phyloP scores from a whole-genome alignment of 768 basidiomycete species.

The Tricholoma terreum region DNA sequence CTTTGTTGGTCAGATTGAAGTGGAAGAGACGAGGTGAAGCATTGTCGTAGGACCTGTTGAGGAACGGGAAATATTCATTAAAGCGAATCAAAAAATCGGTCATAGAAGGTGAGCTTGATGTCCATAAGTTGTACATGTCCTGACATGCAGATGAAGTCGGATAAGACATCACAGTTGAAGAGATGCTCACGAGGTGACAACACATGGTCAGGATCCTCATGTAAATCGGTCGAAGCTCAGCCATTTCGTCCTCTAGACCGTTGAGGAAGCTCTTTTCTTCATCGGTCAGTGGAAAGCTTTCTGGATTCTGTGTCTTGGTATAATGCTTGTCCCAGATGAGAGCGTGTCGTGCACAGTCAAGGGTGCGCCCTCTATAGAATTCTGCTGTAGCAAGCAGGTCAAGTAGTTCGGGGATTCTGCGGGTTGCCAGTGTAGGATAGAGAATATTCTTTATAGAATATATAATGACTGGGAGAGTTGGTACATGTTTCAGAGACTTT shows the following conservation, averaged over 20 bases:
- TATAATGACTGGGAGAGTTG: constrained; percentile 28
- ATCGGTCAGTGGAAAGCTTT: constrained; percentile 10
- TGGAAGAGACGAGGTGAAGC: constrained; percentile 26
- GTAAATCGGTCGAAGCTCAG: constrained; percentile 28
- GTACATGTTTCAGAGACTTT: constrained; percentile 20
- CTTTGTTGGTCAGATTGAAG: constrained; percentile 21
- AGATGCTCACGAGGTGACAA: constrained; percentile 27
- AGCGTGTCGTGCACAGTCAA: constrained; percentile 23
- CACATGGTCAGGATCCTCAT: constrained; percentile 26
- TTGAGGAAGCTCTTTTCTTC: constrained; percentile 21
- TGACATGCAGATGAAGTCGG: constrained; percentile 7
- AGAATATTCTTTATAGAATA: constrained; percentile 32
- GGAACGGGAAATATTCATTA: constrained; percentile 39
- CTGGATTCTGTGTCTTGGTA: constrained; percentile 11
- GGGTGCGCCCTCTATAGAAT: constrained; percentile 29
- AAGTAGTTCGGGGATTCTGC: constrained; percentile 31
- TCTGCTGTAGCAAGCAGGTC: constrained; percentile 36
- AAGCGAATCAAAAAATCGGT: constrained; percentile 36
- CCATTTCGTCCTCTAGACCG: constrained; percentile 11
- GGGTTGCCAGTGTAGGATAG: constrained; percentile 18
- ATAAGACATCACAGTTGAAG: neutral
- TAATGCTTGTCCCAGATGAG: constrained; percentile 28
- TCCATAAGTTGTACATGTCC: constrained; percentile 37
- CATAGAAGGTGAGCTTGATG: constrained; percentile 21
- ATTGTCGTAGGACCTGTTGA: constrained; percentile 17